Base-by-base conservation (phyloP, 805 yeast species). In the Candida ponderosae region DNA sequence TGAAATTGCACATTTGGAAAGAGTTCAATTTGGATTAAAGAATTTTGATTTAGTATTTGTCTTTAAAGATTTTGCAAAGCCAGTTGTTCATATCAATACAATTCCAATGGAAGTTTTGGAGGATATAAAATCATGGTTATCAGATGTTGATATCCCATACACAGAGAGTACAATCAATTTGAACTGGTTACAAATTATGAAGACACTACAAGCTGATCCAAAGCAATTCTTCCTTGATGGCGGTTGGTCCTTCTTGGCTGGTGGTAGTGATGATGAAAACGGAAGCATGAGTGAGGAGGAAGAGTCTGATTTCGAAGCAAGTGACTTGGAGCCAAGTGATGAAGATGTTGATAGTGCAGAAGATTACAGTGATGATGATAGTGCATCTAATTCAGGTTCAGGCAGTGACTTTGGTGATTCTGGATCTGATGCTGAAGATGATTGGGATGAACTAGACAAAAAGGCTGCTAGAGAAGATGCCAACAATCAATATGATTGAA, bases 31-130 rank as follows among this genome's bases (percentile, higher is more conserved):
- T 60, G 98, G 98, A 2, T 73, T 93, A 54, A 88, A 88, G 66
- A 93, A 93, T 63, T 93, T 93, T 51, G 98, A 93, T 67, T 63
- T 93, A 59, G 98, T 93, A n/a, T 88, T 93, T 60, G 89, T 93
- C 2, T 90, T 83, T 65, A 90, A 89, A 60, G 97, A 93, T 60
- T 89, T 88, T 59, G 67, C 71, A 43, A 78, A 73, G 52, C 86
- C 97, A 1, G 96, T 87, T 10, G 85, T 85, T 17, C 97, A 90
- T 59, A 78, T 93, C 45, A 90, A 90, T 59, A 88, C 97, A 4
- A 87, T 93, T 41, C 97, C 97, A 28, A 86, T 88, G 76, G 94
- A 84, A 52, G 72, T 83, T 37, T 65, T 93, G 39, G 98, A 93
- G 56, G 90, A 84, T 56, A 84, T 93, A 43, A 93, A 90, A 60